Base-by-base conservation (phyloP, 2,329 filamentous ascomycete species). In the Ciborinia camelliae region DNA sequence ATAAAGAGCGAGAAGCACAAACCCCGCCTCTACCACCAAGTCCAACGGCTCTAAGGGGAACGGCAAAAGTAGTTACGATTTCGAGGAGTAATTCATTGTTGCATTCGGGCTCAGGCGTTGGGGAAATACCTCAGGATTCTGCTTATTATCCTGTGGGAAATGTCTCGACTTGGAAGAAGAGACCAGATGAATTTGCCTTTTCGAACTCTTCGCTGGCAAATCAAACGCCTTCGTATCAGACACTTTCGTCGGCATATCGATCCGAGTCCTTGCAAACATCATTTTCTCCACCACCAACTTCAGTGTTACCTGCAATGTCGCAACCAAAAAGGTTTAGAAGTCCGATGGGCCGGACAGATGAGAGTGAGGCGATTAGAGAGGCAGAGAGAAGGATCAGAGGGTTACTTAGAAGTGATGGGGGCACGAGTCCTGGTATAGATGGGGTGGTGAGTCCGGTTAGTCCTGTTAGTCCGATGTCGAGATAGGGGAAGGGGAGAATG, bases 351-450 rank as follows among this genome's bases (percentile, higher is more conserved):
- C 26, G 32, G 7, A 12, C 4, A 12, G 62, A 58, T 30, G 43
- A 63, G 41, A 58, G 43, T 58, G 41, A 43, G 23, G 52, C 55
- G 8, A 43, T 63, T 18, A 39, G 7, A 30, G 52, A 63, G 9
- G 62, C 62, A 9, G 62, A 63, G 8, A 32, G 18, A 23, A 58
- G 52, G 20, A 63, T 63, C n/a, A 63, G 62, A 20, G 52, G 41
- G 8, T 48, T 63, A 10, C 52, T 63, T 41, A 52, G 62, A 5
- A 20, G 32, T 8, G 23, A n/a, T 26, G 61, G n/a, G 2, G n/a
- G n/a, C 0, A n/a, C 23, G 3, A 47, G n/a, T 30, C 15, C 30
- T 6, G n/a, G 15, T 57, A 23, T n/a, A 2, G 39, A 35, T 7
- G 41, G 2, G 12, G 9, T 47, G 3, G 41, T 47, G 8, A 47